Base-by-base conservation (phyloP, 1,139 yeast genomes). In the Tardiomyces digboiensis region DNA sequence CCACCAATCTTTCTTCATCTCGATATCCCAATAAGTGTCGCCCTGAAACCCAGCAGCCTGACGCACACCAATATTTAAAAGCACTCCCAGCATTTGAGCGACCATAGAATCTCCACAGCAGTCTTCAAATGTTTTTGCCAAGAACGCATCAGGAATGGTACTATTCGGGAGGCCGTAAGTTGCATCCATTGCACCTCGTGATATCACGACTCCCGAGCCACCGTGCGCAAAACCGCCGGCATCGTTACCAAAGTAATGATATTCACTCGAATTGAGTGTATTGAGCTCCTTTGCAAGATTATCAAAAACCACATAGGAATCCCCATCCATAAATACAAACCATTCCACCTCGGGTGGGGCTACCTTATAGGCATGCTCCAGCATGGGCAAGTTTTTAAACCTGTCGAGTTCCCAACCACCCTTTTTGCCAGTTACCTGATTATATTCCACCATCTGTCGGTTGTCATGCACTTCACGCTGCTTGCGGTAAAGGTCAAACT, bases 41-140 rank as follows among this genome's bases (percentile, higher is more conserved):
- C 64, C 65, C 39, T 61, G 64, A 47, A 60, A 59, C 40, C 41
- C 36, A 7, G 5, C n/a, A 19, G 10, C 26, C n/a, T 39, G 41
- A 19, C 18, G 19, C 22, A 39, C 21, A 10, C 8, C 7, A 33
- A 42, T 21, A 41, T 39, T 41, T 29, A 49, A 50, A 56, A 51
- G 52, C 8, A 5, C 14, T 5, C 14, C 8, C 29, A 59, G 40
- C 38, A 47, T 46, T 36, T 39, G 45, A n/a, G 52, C 63, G 2
- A 62, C 58, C 58, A 62, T 55, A 39, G 48, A 52, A 44, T 63
- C 67, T 2, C 66, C 67, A 42, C 65, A 60, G 47, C 65, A 61
- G 20, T 50, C 52, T 20, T 44, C 42, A 23, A 54, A 46, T 2
- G 62, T 51, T 18, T 46, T 43, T 14, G 50, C 47, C 42, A 60